A percentile compares a stretch with the other conserved stretches of the same genome.
Evolutionary conservation across 2,329 filamentous ascomycete species (phyloP).

Genomic region (Coniochaeta hoffmannii): DNA sequence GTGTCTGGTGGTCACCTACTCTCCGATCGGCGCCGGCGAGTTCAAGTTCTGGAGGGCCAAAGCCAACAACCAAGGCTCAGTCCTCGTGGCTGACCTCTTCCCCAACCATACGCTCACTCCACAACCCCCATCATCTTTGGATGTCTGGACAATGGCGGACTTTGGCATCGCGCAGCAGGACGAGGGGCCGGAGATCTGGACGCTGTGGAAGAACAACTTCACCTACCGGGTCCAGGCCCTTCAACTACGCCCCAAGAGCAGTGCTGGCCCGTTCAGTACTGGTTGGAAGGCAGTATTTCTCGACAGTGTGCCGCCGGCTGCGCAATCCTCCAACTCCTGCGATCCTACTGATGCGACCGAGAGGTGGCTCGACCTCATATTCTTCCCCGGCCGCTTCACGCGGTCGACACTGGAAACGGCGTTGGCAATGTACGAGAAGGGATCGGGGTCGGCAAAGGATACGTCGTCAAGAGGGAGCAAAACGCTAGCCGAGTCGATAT

Average conservation of each 20-base stretch:
- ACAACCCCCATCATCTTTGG: constrained; percentile 60
- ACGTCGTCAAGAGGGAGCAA: constrained; percentile 35
- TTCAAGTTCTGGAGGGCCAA: constrained; percentile 90
- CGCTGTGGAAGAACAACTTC: constrained; percentile 79
- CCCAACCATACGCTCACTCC: constrained; percentile 57
- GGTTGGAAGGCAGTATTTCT: constrained; percentile 65
- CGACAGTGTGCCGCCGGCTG: constrained; percentile 46
- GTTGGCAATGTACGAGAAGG: constrained; percentile 71
- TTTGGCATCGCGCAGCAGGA: constrained; percentile 54
- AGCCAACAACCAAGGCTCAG: constrained; percentile 54
- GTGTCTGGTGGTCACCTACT: constrained; percentile 69
- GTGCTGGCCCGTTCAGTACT: constrained; percentile 53
- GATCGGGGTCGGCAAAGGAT: constrained; percentile 35
- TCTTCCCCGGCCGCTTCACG: constrained; percentile 78
- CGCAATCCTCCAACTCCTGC: constrained; percentile 51
- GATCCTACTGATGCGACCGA: constrained; percentile 67
- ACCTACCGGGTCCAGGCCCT: constrained; percentile 68
- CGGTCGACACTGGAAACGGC: constrained; percentile 75
- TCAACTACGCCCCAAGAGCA: constrained; percentile 61
- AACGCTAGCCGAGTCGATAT: constrained; percentile 69
- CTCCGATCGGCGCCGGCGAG: constrained; percentile 76
- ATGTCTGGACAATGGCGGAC: constrained; percentile 74
- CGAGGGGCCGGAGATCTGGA: constrained; percentile 58
- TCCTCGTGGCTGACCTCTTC: constrained; percentile 66
- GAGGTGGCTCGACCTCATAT: constrained; percentile 78